These are phyloP conservation scores for Hyaloscypha hepaticicola DNA, from an alignment of 495 filamentous ascomycete species.

Conservation along the genomic window DNA sequence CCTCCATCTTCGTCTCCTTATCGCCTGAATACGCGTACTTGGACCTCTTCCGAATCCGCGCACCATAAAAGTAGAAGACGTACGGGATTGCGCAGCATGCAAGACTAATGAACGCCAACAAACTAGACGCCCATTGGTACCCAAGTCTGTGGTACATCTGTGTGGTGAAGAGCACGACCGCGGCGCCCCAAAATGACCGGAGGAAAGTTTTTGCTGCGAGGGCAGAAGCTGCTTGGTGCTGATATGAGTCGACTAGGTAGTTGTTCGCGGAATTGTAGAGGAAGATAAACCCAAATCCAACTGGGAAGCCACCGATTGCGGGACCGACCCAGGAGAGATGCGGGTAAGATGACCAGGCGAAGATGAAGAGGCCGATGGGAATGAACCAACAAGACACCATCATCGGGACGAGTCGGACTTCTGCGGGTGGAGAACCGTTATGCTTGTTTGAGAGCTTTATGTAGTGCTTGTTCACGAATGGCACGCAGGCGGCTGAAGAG, in stretches of 20 bases:
- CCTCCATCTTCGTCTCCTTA: conserved; percentile 23
- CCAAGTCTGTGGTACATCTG: conserved; percentile 76
- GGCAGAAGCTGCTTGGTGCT: conserved; percentile 80
- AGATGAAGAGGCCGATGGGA: conserved; percentile 60
- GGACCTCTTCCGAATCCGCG: conserved; percentile 59
- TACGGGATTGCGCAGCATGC: conserved; percentile 76
- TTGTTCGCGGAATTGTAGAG: conserved; percentile 84
- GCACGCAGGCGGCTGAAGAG: conserved; percentile 61
- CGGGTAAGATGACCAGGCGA: conserved; percentile 77
- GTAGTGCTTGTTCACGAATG: conserved; percentile 76
- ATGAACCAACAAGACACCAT: conserved; percentile 76
- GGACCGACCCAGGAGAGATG: conserved; percentile 68
- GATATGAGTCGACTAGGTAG: conserved; percentile 79
- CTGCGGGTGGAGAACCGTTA: conserved; percentile 69
- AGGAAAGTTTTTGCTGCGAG: conserved; percentile 84
- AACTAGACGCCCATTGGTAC: conserved; percentile 70
- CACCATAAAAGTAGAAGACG: conserved; percentile 74
- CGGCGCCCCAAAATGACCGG: conserved; percentile 76
- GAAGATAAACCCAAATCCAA: conserved; percentile 86
- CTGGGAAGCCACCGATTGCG: conserved; percentile 67
- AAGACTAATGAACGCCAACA: conserved; percentile 70
- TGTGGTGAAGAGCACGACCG: conserved; percentile 70
- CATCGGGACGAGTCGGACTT: conserved; percentile 78
- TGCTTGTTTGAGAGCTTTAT: conserved; percentile 56
- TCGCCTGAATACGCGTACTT: conserved; percentile 59